Evolutionary conservation across 306 rosid species (phyloP).

Genomic region (Prinsepia uniflora): DNA sequence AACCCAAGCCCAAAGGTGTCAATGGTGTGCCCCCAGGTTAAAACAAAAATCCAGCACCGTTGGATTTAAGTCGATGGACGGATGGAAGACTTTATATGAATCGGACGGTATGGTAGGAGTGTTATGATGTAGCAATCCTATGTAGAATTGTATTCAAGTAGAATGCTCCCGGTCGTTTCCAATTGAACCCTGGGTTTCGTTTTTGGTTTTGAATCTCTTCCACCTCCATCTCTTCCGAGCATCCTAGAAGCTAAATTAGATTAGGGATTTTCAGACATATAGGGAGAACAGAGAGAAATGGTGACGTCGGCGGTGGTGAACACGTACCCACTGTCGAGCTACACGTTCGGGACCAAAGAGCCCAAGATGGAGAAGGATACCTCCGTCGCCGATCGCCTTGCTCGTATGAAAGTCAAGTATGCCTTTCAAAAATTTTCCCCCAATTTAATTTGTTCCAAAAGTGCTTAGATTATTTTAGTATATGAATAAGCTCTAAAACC

Average conservation of each 20-base stretch:
- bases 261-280: not conserved
- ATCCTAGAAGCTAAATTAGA: not conserved
- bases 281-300: constrained; percentile 34
- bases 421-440: not conserved
- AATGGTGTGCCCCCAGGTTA: not conserved
- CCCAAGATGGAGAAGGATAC: constrained; percentile 99
- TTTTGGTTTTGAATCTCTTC: constrained; percentile 14
- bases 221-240: not conserved
- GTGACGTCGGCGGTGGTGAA: constrained; percentile 78
- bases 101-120: not conserved
- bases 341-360: constrained; percentile 98
- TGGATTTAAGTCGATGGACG: not conserved
- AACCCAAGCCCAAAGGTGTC: not conserved
- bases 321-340: constrained; percentile 94
- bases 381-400: constrained; percentile 99
- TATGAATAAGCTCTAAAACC: constrained; percentile 25
- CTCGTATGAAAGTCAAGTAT: constrained; percentile 99
- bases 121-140: not conserved
- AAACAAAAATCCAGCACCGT: not conserved
- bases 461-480: not conserved
- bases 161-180: not conserved
- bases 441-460: not conserved
- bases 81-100: not conserved
- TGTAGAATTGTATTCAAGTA: not conserved
- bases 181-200: not conserved